Evolutionary conservation across 768 basidiomycete species (phyloP), one percentile per base, ranked within the genome.

Genomic region (Cubamyces sp.): DNA sequence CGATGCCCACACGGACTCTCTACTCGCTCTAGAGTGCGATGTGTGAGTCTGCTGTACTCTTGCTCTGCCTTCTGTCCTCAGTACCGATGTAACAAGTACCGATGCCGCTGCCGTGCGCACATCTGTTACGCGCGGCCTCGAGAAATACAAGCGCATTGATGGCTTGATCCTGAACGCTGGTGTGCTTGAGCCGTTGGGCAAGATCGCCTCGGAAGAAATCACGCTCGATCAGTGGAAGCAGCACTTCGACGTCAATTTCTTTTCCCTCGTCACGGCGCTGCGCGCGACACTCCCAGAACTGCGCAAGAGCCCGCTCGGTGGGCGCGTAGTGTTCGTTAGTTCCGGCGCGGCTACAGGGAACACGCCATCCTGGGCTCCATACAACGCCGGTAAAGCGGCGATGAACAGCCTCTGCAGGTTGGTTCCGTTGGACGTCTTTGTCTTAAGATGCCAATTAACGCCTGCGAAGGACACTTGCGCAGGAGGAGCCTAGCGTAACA

Each of bases 151-250:
- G 23, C 77, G 79, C 47, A 78, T 96, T 60, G 93, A 96, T 72
- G 88, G 83, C 25, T 76, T 97, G 61, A 75, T 96, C 61, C 79
- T 98, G 54, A 97, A 94, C 67, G 95, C 94, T n/a, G 95, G 84
- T 4, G 84, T 81, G 0, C 74, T 95, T 23, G 85, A 88, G 43
- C 92, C 93, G 18, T 67, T 94, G 23, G 82, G 85, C 59, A 80
- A 79, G 41, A 82, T 91, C 54, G 79, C 74, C 16, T 81, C 84
- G 48, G 74, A 78, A 39, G 78, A 80, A 9, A 69, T 75, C n/a
- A 72, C 81, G 16, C 65, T 89, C 41, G 79, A 84, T 55, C 75
- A 76, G 21, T 93, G 91, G 92, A 88, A 84, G 70, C 68, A 72
- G 23, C 82, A 87, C 69, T 93, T 96, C 71, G 89, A 95, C 66